Conservation (phyloP, 139 green algal genomes). For the Chlorella sp. region DNA sequence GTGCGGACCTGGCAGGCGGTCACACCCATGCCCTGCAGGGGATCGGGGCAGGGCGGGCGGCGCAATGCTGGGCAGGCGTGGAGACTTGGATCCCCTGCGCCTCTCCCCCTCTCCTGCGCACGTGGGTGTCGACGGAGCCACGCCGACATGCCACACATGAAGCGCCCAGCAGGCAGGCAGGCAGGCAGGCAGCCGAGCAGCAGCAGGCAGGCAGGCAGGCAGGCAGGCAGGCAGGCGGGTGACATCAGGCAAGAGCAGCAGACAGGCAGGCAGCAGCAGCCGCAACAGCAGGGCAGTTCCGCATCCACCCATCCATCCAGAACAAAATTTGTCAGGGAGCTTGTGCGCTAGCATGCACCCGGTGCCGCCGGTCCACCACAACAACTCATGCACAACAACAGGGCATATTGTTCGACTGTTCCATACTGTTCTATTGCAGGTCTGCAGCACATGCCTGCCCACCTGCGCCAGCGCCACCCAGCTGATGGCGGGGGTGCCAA, state of each 20-base stretch:
- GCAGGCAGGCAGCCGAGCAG: neutral
- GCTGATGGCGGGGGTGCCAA: slow-evolving; percentile 68
- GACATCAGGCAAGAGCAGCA: neutral
- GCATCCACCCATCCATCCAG: neutral
- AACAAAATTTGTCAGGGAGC: no score
- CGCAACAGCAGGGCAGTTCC: neutral
- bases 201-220: neutral
- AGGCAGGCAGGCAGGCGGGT: neutral
- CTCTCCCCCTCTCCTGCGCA: no score
- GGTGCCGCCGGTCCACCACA: neutral
- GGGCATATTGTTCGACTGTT: no score
- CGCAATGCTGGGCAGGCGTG: neutral
- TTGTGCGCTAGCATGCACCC: neutral
- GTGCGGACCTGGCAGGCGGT: slow-evolving; percentile 50
- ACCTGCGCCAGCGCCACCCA: slow-evolving; percentile 74
- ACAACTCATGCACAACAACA: no score
- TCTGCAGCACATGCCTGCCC: no score
- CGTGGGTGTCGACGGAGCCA: no score
- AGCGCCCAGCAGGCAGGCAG: neutral
- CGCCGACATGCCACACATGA: no score
- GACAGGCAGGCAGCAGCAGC: neutral
- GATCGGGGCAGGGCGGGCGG: neutral
- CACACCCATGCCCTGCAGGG: slow-evolving; percentile 70
- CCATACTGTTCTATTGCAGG: no score
- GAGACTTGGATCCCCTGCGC: no score